phyloP scores from a whole-genome alignment of 768 basidiomycete genomes.

The Inosperma sp. region DNA sequence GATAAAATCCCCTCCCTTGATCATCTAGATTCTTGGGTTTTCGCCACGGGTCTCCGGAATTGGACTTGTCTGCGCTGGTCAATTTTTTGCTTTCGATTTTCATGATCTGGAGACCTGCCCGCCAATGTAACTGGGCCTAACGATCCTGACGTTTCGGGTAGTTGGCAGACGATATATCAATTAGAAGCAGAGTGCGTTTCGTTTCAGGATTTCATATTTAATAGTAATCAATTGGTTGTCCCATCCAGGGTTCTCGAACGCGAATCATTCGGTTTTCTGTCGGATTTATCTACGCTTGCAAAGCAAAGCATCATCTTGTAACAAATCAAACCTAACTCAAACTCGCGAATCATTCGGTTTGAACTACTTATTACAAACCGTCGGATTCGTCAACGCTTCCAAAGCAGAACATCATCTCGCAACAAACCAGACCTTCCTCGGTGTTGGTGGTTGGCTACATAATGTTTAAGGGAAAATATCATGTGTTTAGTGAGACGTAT shows the following conservation, averaged over 20 bases:
- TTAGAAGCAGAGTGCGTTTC: constrained; percentile 74
- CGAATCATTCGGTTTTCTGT: constrained; percentile 85
- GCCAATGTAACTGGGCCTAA: constrained; percentile 61
- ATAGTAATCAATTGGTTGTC: constrained; percentile 4
- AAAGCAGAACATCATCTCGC: constrained; percentile 84
- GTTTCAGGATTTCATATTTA: background rate
- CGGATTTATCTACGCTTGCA: no score
- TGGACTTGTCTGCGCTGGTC: no score
- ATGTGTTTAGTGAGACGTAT: constrained; percentile 90
- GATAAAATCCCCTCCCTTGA: no score
- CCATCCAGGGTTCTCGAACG: constrained; percentile 66
- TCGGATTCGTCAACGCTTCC: constrained; percentile 79
- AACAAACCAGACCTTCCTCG: constrained; percentile 64
- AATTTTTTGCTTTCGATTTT: no score
- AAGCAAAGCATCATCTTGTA: no score
- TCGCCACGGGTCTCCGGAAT: no score
- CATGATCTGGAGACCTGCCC: no score
- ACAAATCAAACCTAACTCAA: no score
- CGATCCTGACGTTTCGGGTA: constrained; percentile 63
- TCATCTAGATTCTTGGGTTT: no score
- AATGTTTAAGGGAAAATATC: constrained; percentile 90
- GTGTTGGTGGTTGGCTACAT: constrained; percentile 90
- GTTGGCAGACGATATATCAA: constrained; percentile 73
- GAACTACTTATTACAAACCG: constrained; percentile 77
- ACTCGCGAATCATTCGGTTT: no score